A percentile compares a stretch with the other conserved stretches of the same genome.
These are phyloP conservation scores for Podospora conica DNA, from an alignment of 495 filamentous ascomycete species.

Conservation along the genomic window DNA sequence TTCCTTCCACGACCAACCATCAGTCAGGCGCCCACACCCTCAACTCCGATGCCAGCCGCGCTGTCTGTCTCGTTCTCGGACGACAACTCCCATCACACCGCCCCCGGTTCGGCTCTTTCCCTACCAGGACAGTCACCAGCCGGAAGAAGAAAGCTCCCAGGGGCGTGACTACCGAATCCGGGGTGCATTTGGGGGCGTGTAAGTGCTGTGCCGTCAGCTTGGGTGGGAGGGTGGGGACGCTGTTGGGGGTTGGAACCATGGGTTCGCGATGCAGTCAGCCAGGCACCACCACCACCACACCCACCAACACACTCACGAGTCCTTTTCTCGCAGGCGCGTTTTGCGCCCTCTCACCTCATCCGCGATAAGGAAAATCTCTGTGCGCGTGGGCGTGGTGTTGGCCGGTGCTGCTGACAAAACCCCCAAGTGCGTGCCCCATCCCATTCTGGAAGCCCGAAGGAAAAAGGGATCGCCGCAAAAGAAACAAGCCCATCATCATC, in stretches of 20 bases:
- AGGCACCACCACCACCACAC: not conserved
- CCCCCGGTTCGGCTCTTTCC: not conserved
- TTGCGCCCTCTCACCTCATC: not conserved
- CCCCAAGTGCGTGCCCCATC: not conserved
- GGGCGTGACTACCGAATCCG: not conserved
- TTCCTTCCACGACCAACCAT: not conserved
- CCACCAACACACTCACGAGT: not conserved
- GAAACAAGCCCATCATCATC: not conserved
- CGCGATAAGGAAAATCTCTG: not conserved
- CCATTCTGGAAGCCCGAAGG: not conserved
- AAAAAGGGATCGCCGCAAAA: not conserved
- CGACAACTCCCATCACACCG: not conserved
- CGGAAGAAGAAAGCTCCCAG: not conserved
- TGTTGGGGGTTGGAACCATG: not conserved
- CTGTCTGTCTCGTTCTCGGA: not conserved
- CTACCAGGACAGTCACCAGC: not conserved
- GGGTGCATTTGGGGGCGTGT: not conserved
- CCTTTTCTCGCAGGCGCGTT: not conserved
- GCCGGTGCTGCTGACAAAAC: not conserved
- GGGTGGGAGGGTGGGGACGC: not conserved
- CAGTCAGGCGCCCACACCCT: not conserved
- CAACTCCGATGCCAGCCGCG: not conserved
- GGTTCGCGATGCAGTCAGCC: not conserved
- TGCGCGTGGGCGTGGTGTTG: not conserved
- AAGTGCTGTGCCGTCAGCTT: not conserved